Conservation (phyloP, 495 filamentous ascomycete genomes). For the Daldinia concentrica region DNA sequence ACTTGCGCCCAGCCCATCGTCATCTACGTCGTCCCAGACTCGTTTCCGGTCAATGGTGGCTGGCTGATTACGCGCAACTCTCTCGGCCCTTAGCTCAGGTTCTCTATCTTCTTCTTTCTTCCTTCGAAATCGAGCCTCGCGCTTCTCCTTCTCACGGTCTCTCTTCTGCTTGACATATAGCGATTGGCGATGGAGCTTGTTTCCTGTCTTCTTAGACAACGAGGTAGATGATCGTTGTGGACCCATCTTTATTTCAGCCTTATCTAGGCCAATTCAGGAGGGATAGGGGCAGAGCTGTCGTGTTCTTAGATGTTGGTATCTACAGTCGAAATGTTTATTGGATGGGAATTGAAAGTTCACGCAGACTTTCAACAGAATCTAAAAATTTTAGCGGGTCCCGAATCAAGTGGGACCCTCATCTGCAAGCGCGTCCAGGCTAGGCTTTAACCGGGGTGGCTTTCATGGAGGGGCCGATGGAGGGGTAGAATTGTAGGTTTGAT, state of each 20-base stretch:
- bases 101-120: slow-evolving; percentile 87
- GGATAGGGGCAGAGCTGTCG: background rate
- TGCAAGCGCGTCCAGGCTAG: background rate
- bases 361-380: slow-evolving; percentile 17
- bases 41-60: slow-evolving; percentile 87
- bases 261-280: background rate
- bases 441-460: slow-evolving; percentile 1
- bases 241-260: slow-evolving; percentile 21
- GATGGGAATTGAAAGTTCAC: background rate
- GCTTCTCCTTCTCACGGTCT: slow-evolving; percentile 71
- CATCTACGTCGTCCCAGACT: slow-evolving; percentile 91
- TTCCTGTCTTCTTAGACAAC: slow-evolving; percentile 51
- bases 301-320: background rate
- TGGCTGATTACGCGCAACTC: slow-evolving; percentile 81
- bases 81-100: slow-evolving; percentile 74
- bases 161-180: slow-evolving; percentile 80
- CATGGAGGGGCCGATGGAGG: slow-evolving; percentile 40
- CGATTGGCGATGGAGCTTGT: slow-evolving; percentile 79
- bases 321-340: background rate
- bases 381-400: slow-evolving; percentile 40
- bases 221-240: slow-evolving; percentile 37
- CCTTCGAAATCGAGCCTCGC: slow-evolving; percentile 76
- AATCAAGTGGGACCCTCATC: slow-evolving; percentile 9
- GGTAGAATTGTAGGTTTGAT: slow-evolving; percentile 29
- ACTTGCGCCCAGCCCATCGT: slow-evolving; percentile 76